phyloP scores from a whole-genome alignment of 176 grass and related monocot genomes.

The Musa acuminata region DNA sequence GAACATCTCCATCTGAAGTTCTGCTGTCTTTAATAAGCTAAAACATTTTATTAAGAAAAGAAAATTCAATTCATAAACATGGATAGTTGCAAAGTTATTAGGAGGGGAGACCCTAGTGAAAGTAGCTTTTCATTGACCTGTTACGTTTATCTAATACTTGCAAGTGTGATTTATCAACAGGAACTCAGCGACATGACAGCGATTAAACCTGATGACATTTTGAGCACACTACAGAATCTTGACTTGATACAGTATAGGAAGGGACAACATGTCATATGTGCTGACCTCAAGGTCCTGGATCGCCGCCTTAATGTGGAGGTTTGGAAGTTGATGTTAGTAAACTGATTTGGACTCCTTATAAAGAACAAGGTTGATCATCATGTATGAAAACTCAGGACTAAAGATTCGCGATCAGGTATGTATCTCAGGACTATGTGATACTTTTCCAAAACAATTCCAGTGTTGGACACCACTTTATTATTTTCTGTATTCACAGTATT shows the following conservation, averaged over 20 bases:
- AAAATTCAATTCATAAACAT: too few species aligned
- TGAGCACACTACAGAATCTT: constrained; percentile 73
- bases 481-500: too few species aligned
- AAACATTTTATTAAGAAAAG: too few species aligned
- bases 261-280: constrained; percentile 43
- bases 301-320: constrained; percentile 65
- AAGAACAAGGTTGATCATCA: constrained; percentile 54
- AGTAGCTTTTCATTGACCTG: too few species aligned
- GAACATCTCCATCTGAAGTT: too few species aligned
- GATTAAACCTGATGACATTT: constrained; percentile 88
- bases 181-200: constrained; percentile 95
- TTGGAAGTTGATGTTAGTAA: constrained; percentile 85
- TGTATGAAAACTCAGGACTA: background rate
- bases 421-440: too few species aligned
- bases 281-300: constrained; percentile 84
- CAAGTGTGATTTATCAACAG: constrained; percentile 21
- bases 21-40: too few species aligned
- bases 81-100: too few species aligned
- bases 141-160: background rate
- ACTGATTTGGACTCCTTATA: constrained; percentile 98
- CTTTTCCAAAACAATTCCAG: too few species aligned
- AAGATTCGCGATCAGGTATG: background rate
- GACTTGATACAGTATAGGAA: constrained; percentile 49
- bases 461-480: too few species aligned
- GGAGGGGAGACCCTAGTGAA: too few species aligned